Evolutionary conservation across 306 rosid genomes (phyloP), one percentile per base, ranked within the genome.

Genomic region (Vachellia collinsii): DNA sequence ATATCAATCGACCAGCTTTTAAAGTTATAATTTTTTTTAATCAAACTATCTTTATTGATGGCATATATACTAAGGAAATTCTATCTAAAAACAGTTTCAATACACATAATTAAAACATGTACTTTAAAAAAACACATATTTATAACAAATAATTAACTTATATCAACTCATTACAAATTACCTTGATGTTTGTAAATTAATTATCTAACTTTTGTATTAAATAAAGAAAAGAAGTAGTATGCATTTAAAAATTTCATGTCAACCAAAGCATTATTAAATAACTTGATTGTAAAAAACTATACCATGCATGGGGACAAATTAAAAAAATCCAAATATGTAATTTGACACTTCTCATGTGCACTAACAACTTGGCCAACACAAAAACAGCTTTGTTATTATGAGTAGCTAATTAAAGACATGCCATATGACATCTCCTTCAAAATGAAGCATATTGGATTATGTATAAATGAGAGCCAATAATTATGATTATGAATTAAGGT

Each of bases 351-450:
- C 19, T 29, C n/a, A 25, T 70, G 59, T 46, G 23, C 59, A 70
- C 59, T 25, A 70, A 70, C 59, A 44, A 22, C 74, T 1, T 11
- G 20, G 23, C 36, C 29, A 68, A 9, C 36, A 22, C n/a, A 43
- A 42, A 29, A 13, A 42, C 20, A 70, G 7, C 51, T 16, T 23
- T 10, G 0, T 22, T 59, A 56, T 8, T 8, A 56, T 56, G 25
- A 20, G 63, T 2, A 1, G 36, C 65, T 8, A 56, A 22, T 2
- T 54, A 22, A 23, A 67, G 48, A 39, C 72, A 41, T 19, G 72
- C 50, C 72, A 67, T 67, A 67, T 67, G 72, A 34, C 36, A 67
- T 41, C 50, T 67, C 72, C 46, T 67, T 67, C 72, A 67, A 19
- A 67, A 67, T 67, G 38, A 61, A 61, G 67, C 67, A 61, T 61